Base-by-base conservation (phyloP, 345 rosid genomes). In the Noccaea caerulescens region DNA sequence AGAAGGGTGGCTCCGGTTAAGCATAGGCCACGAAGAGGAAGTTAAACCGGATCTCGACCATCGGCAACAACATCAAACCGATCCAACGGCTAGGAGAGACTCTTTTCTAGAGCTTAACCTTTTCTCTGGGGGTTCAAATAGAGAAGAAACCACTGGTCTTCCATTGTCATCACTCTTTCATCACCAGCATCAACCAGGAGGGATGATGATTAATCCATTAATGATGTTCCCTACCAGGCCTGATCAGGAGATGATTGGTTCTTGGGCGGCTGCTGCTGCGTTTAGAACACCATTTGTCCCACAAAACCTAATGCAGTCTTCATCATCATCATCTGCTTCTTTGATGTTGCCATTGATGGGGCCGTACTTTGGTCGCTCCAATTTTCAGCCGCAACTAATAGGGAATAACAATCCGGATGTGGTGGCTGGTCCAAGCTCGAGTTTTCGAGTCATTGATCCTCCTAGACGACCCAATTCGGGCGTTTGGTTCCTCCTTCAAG, bases 401-500 rank as follows among this genome's bases (percentile, higher is more conserved):
- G 41, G 79, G 14, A 84, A 80, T 41, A 64, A 80, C 57, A 66
- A 63, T 72, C 41, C 53, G 6, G 89, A 83, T 57, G 77, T 73
- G 8, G 83, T 57, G 42, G 76, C 86, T 13, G 93, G 92, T 44
- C 84, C 93, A 32, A 86, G 88, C 80, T 78, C 85, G 0, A 88
- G 86, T 70, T 78, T 90, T 58, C 67, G 89, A 80, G 81, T 92
- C 68, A 80, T 89, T 62, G 93, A 88, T 80, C 91, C 98, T 68
- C 81, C 98, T 0, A 78, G 86, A 45, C 80, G 99, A 77, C 86
- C 89, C 41, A 82, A 85, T 84, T 84, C 99, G 8, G 97, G 99
- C 71, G 72, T 95, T 79, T 95, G 99, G 99, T 95, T 95, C 72
- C 80, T 87, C 78, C 87, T 95, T 41, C 90, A 88, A 78, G 97